Percentiles rank a stretch among this genome's conserved stretches.
Conservation (phyloP, 1,139 yeast species). For the Hansenula sp. region DNA sequence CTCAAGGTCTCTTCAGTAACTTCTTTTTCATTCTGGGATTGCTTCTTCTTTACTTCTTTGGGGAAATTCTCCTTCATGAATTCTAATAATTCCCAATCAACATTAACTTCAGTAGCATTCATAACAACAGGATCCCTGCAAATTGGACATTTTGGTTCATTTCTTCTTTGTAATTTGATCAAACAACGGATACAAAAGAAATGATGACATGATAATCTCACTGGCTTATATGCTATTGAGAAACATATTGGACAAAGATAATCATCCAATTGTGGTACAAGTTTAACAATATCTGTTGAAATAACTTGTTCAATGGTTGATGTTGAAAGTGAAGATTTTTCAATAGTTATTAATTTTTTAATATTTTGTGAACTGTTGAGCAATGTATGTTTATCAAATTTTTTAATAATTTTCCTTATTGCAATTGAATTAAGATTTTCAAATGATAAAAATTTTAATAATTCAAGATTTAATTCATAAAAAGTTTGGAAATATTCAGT, state of each 20-base stretch:
- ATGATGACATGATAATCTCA: constrained; percentile 57
- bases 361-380: constrained; percentile 44
- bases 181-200: constrained; percentile 69
- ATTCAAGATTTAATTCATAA: constrained; percentile 46
- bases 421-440: constrained; percentile 63
- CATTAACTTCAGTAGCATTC: constrained; percentile 54
- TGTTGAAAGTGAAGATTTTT: constrained; percentile 12
- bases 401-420: constrained; percentile 61
- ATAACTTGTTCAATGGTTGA: constrained; percentile 36
- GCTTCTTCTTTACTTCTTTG: constrained; percentile 56
- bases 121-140: constrained; percentile 56
- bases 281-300: constrained; percentile 46
- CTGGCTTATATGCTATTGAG: constrained; percentile 67
- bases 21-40: constrained; percentile 56
- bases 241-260: constrained; percentile 71
- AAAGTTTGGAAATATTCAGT: constrained; percentile 45
- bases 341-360: constrained; percentile 41
- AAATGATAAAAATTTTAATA: constrained; percentile 55
- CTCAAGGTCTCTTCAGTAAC: constrained; percentile 36
- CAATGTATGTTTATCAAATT: constrained; percentile 69
- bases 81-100: constrained; percentile 50
- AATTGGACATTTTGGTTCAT: constrained; percentile 60
- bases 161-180: constrained; percentile 57
- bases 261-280: constrained; percentile 72
- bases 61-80: constrained; percentile 62